Percentiles rank a stretch among this genome's conserved stretches.
These are phyloP conservation scores for Populus hybrid DNA, from an alignment of 441 rosid genomes.

Conservation along the genomic window DNA sequence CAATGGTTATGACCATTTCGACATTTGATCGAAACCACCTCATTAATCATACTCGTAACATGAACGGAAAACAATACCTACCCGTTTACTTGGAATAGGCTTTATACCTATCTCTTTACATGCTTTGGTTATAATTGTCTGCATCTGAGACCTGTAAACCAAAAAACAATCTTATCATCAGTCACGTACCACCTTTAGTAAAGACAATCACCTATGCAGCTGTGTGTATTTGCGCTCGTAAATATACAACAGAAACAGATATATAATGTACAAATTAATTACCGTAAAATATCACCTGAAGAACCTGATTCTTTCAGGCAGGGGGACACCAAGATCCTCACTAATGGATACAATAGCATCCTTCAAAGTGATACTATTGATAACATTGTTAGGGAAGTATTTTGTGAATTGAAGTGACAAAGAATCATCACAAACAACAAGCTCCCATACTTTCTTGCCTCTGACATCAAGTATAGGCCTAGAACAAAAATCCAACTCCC, in stretches of 20 bases:
- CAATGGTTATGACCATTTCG: neutral
- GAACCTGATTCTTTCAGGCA: conserved; percentile 76
- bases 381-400: conserved; percentile 90
- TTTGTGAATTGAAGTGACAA: conserved; percentile 84
- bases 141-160: conserved; percentile 83
- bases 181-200: neutral
- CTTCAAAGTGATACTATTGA: conserved; percentile 83
- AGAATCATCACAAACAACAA: conserved; percentile 83
- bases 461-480: conserved; percentile 87
- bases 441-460: conserved; percentile 96
- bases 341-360: conserved; percentile 65
- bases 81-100: conserved; percentile 87
- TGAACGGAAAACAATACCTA: conserved; percentile 26
- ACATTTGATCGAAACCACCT: neutral
- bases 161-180: neutral
- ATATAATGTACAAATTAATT: neutral
- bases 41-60: neutral
- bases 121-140: conserved; percentile 84
- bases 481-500: conserved; percentile 96
- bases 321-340: conserved; percentile 69
- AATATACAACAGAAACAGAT: no score
- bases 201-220: neutral
- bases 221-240: neutral
- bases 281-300: conserved; percentile 48
- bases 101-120: conserved; percentile 84